These are phyloP conservation scores for Podila epigama DNA, from an alignment of 192 early-diverging fungal genomes.

Conservation along the genomic window DNA sequence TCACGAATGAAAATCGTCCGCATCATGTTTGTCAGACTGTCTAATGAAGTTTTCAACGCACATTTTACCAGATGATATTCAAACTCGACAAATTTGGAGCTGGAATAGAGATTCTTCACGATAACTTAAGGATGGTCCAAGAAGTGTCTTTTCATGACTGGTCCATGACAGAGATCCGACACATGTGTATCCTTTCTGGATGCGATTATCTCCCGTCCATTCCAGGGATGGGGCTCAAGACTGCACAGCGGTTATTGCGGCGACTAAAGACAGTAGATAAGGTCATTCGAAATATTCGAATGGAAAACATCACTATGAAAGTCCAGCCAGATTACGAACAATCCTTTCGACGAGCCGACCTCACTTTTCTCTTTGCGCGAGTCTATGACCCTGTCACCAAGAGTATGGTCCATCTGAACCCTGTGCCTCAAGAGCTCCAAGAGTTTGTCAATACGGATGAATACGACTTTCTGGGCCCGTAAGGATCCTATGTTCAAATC, in stretches of 20 bases:
- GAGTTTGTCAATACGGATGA: constrained; percentile 49
- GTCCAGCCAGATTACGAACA: constrained; percentile 74
- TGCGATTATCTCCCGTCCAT: constrained; percentile 94
- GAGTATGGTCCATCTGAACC: constrained; percentile 63
- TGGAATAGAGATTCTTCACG: constrained; percentile 67
- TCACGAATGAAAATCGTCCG: neutral
- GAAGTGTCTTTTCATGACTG: constrained; percentile 66
- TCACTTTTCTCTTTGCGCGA: constrained; percentile 89
- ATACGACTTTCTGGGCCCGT: constrained; percentile 66
- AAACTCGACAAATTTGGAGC: constrained; percentile 83
- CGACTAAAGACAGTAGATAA: constrained; percentile 53
- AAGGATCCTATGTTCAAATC: constrained; percentile 13
- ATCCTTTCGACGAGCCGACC: constrained; percentile 76
- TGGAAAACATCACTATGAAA: constrained; percentile 24
- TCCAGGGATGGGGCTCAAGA: constrained; percentile 87
- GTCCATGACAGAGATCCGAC: constrained; percentile 69
- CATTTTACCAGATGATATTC: constrained; percentile 65
- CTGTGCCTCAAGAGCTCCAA: constrained; percentile 53
- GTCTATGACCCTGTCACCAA: constrained; percentile 79
- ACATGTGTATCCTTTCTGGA: constrained; percentile 97
- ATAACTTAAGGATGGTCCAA: constrained; percentile 55
- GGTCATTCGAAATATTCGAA: constrained; percentile 23
- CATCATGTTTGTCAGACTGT: neutral
- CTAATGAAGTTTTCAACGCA: neutral
- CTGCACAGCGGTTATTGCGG: constrained; percentile 65